These are phyloP conservation scores for Stephania cephalantha DNA, from an alignment of 164 flowering plant species.

Conservation along the genomic window DNA sequence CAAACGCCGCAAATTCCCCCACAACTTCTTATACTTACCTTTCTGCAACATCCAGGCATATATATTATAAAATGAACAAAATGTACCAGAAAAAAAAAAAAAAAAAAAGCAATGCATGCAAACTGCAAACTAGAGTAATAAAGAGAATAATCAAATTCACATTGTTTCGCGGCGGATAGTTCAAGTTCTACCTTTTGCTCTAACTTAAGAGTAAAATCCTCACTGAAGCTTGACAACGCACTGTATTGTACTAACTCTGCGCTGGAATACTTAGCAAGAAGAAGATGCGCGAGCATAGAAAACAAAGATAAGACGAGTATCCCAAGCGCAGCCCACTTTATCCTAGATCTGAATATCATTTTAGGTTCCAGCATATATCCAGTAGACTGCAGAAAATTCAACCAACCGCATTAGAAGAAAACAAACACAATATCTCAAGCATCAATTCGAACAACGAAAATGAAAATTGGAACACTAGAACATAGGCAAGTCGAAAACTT, in stretches of 20 bases:
- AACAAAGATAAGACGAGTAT: slow-evolving; percentile 56
- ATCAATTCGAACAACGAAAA: neutral
- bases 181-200: slow-evolving; percentile 30
- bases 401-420: neutral
- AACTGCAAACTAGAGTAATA: neutral
- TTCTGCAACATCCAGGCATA: slow-evolving; percentile 29
- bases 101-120: neutral
- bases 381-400: slow-evolving; percentile 8
- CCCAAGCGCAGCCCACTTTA: slow-evolving; percentile 69
- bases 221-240: slow-evolving; percentile 27
- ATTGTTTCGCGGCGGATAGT: neutral
- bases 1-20: slow-evolving; percentile 60
- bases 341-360: slow-evolving; percentile 70
- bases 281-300: slow-evolving; percentile 65
- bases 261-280: slow-evolving; percentile 60
- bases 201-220: slow-evolving; percentile 32
- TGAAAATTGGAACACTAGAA: neutral
- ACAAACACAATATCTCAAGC: neutral
- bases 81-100: neutral
- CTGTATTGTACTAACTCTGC: slow-evolving; percentile 39
- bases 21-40: slow-evolving; percentile 44
- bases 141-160: neutral
- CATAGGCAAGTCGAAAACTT: neutral
- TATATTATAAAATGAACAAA: neutral
- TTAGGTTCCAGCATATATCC: slow-evolving; percentile 11